phyloP scores from a whole-genome alignment of 2,329 filamentous ascomycete genomes.

The Talaromyces sp. region DNA sequence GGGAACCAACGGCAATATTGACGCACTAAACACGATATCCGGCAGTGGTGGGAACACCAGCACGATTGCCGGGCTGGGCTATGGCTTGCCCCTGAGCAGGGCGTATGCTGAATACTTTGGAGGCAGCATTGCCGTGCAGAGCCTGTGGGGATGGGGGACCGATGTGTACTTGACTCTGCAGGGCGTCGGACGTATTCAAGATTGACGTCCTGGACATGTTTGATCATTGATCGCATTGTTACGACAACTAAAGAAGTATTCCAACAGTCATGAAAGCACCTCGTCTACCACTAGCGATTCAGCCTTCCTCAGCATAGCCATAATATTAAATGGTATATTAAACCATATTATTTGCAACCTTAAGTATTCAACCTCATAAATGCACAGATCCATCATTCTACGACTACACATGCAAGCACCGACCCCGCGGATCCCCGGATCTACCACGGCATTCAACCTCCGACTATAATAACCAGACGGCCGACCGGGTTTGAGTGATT shows the following conservation, averaged over 20 bases:
- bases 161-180: slow-evolving; percentile 62
- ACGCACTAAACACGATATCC: slow-evolving; percentile 72
- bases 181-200: slow-evolving; percentile 52
- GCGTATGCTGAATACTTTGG: slow-evolving; percentile 99
- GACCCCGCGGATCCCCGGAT: background rate
- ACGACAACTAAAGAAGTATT: background rate
- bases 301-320: background rate
- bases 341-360: too few relatives aligned
- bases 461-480: background rate
- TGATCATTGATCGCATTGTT: background rate
- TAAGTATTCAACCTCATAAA: too few relatives aligned
- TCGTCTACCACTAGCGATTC: background rate
- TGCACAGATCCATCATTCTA: too few relatives aligned
- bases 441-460: background rate
- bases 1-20: slow-evolving; percentile 51
- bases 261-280: too few relatives aligned
- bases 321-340: background rate
- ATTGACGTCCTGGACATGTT: slow-evolving; percentile 10
- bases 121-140: slow-evolving; percentile 91
- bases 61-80: slow-evolving; percentile 88
- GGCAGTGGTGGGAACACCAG: slow-evolving; percentile 62
- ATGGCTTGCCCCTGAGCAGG: slow-evolving; percentile 82
- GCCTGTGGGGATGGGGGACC: slow-evolving; percentile 85
- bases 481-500: background rate
- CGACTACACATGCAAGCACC: too few relatives aligned